Percentiles rank a stretch among this genome's conserved stretches.
Evolutionary conservation across 2,329 filamentous ascomycete genomes (phyloP).

Genomic region (Ilyonectria mors-panacis): DNA sequence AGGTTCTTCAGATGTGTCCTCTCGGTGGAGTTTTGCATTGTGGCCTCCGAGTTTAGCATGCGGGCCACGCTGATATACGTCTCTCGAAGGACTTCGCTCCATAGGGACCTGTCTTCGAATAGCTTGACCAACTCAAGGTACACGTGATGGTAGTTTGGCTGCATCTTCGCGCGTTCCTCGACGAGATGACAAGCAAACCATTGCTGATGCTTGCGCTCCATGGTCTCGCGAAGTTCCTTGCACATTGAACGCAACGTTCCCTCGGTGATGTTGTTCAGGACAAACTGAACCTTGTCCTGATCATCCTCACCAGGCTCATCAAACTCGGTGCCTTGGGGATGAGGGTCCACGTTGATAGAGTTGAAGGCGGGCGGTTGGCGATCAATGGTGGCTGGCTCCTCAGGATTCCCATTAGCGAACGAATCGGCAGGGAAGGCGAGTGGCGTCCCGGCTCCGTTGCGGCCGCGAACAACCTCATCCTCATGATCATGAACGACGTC

Average conservation of each 20-base stretch:
- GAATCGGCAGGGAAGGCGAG: conserved; percentile 61
- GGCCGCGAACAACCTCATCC: conserved; percentile 70
- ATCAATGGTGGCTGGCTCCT: conserved; percentile 73
- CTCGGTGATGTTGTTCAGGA: conserved; percentile 96
- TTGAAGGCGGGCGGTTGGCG: conserved; percentile 79
- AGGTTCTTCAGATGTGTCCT: conserved; percentile 93
- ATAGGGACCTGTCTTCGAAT: conserved; percentile 84
- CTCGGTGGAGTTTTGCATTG: conserved; percentile 87
- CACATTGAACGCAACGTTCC: conserved; percentile 89
- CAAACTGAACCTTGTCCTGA: conserved; percentile 95
- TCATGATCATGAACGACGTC: conserved; percentile 81
- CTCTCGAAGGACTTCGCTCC: conserved; percentile 91
- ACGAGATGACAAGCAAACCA: conserved; percentile 98
- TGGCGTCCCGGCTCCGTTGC: conserved; percentile 64
- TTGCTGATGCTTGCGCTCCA: conserved; percentile 87
- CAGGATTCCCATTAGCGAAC: conserved; percentile 79
- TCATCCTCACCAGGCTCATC: conserved; percentile 88
- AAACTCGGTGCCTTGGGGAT: conserved; percentile 73
- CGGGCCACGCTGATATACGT: conserved; percentile 90
- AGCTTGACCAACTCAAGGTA: conserved; percentile 91
- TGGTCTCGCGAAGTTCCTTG: conserved; percentile 81
- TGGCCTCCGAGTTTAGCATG: conserved; percentile 91
- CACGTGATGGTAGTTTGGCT: conserved; percentile 95
- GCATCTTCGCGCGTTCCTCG: conserved; percentile 95
- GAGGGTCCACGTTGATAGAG: conserved; percentile 83